Evolutionary conservation across 345 rosid genomes (phyloP).

Genomic region (Turritis glabra): DNA sequence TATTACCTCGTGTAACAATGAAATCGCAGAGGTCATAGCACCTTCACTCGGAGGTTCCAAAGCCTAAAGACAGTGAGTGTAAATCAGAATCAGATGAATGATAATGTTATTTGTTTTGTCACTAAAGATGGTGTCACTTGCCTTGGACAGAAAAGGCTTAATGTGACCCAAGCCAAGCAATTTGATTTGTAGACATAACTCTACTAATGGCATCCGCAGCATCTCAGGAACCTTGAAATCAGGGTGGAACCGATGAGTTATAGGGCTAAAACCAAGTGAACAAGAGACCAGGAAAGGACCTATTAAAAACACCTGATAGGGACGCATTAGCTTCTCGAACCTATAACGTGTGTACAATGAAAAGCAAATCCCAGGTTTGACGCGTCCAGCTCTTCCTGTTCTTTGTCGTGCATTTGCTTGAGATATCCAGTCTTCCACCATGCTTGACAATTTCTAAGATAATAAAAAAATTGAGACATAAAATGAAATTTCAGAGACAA

Average conservation of each 20-base stretch:
- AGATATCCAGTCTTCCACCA: constrained; percentile 99
- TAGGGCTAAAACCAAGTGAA: constrained; percentile 7
- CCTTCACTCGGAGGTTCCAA: constrained; percentile 89
- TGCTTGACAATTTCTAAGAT: constrained; percentile 80
- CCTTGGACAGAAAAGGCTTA: constrained; percentile 77
- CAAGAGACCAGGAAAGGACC: constrained; percentile 6
- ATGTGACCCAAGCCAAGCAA: constrained; percentile 78
- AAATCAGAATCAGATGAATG: constrained; percentile 20
- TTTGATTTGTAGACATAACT: constrained; percentile 90
- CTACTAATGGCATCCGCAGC: constrained; percentile 93
- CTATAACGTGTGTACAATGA: constrained; percentile 73
- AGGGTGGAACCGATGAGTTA: constrained; percentile 24
- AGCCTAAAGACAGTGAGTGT: constrained; percentile 55
- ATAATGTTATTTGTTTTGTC: neutral
- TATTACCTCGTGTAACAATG: constrained; percentile 77
- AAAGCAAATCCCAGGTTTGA: constrained; percentile 88
- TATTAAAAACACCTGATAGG: constrained; percentile 63
- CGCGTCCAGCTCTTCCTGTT: constrained; percentile 94
- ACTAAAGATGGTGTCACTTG: constrained; percentile 28
- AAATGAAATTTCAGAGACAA: neutral
- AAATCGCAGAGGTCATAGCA: constrained; percentile 78
- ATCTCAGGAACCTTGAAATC: constrained; percentile 87
- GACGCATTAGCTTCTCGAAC: constrained; percentile 81
- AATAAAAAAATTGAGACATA: constrained; percentile 18
- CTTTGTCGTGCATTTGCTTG: constrained; percentile 91